Evolutionary conservation across 2,329 filamentous ascomycete species (phyloP), one percentile per base, ranked within the genome.

Genomic region (Paraphaeosphaeria sporulosa): DNA sequence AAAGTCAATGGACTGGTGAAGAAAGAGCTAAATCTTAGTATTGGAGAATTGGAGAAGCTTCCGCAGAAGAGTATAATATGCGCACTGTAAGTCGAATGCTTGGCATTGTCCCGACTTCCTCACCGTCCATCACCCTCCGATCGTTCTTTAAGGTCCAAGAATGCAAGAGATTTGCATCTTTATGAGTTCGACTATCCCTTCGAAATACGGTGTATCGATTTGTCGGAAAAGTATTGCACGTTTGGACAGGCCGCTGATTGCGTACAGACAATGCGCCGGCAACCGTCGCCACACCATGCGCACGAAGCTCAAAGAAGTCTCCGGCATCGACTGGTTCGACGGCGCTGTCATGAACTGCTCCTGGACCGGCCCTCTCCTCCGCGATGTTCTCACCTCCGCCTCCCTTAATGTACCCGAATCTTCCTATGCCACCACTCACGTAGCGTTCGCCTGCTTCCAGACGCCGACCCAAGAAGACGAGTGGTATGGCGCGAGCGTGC

Each of bases 231-330:
- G 5, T 6, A 40, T 5, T 47, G 23, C 27, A 47, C 7, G 10
- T 23, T 19, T 9, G 4, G 23, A 2, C 12, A 21, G 19, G 1
- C 12, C 19, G n/a, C 32, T 36, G 30, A 27, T 10, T 15, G 25
- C 4, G n/a, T 27, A 32, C 25, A 54, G 51, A 1, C 85, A 87
- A 76, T 88, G 86, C 64, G 86, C 86, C 3, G 86, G 86, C 21
- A 88, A 88, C 65, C 77, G 86, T 8, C 81, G 86, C 12, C 85
- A 88, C 68, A 86, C 84, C 1, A 88, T 88, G 85, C 83, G 85
- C 27, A 87, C 84, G 1, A 77, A 82, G 63, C 73, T 87, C 27
- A 86, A 86, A 66, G 86, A 88, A 71, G 86, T 88, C 5, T 76
- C 81, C 36, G 86, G 86, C 0, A 82, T 88, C 44, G 85, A 88